Conservation (phyloP, 2,329 filamentous ascomycete species). For the Epichloe coenophiala region DNA sequence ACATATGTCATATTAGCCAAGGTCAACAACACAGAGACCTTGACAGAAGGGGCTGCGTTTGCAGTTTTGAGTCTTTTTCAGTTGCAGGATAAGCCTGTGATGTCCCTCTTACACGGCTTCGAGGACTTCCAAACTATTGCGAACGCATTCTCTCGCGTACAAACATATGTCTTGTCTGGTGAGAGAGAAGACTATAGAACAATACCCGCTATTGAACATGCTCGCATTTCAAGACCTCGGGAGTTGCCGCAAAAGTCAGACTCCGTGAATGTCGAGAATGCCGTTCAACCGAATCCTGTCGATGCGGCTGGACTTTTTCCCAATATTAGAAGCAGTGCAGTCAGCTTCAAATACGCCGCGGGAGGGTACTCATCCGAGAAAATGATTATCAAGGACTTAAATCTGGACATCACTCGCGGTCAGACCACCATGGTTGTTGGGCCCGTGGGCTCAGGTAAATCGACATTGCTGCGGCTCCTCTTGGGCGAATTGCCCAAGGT, state of each 20-base stretch:
- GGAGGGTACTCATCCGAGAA: constrained; percentile 6
- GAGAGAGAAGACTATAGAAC: constrained; percentile 8
- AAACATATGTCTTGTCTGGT: constrained; percentile 9
- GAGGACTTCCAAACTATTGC: constrained; percentile 11
- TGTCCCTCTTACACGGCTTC: constrained; percentile 8
- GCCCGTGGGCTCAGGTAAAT: constrained; percentile 13
- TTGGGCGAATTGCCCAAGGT: constrained; percentile 11
- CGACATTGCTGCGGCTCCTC: constrained; percentile 11
- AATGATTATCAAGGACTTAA: constrained; percentile 4
- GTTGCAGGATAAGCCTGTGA: constrained; percentile 10
- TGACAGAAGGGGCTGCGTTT: constrained; percentile 11
- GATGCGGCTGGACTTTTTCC: not conserved
- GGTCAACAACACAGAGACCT: constrained; percentile 4
- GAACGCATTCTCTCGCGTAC: constrained; percentile 11
- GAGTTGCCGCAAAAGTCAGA: not conserved
- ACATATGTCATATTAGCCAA: constrained; percentile 8
- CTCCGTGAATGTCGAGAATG: not conserved
- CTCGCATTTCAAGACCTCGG: not conserved
- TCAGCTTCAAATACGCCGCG: constrained; percentile 2
- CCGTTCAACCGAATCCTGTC: not conserved
- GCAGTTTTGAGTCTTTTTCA: constrained; percentile 10
- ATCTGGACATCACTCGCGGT: constrained; percentile 5
- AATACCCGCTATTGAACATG: not conserved
- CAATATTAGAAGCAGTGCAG: not conserved
- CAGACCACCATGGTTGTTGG: constrained; percentile 12